Evolutionary conservation across 1,139 yeast species (phyloP), one percentile per base, ranked within the genome.

Genomic region (Kurtzmaniella natalensis): DNA sequence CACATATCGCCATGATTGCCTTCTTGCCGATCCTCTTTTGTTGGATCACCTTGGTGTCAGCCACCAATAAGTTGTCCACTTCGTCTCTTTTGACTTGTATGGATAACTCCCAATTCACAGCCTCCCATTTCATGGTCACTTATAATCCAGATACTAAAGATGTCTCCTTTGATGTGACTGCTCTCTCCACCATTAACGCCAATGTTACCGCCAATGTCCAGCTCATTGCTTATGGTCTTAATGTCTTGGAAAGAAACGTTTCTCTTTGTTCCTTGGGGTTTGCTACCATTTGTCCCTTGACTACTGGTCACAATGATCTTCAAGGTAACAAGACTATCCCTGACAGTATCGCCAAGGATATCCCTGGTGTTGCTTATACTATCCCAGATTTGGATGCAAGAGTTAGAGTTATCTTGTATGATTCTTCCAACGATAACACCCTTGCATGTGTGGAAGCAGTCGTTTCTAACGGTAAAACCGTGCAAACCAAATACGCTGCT

Each of bases 341-440:
- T 19, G 40, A 51, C 7, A 57, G 60, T 32, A 57, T 81, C 38
- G 61, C 76, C 2, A 52, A 60, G 9, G 57, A 72, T 39, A 73
- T 92, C 39, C 98, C 98, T 0, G 74, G 80, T 6, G 68, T 92
- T 21, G 96, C 96, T 3, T 92, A 78, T 59, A 80, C 94, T 2
- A 75, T 92, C 35, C 99, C 99, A 1, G 96, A 92, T 59, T 67
- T 92, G 45, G 99, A 92, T 53, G 99, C 96, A 5, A 74, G 86
- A 43, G 96, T 89, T 28, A 68, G 81, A 45, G 94, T 94, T 24
- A 56, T 74, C 10, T 81, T 84, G 14, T 80, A 74, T 53, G 61
- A 75, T 29, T 54, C 62, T 9, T 61, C 64, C 34, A 74, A 74
- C 33, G 48, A 57, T 7, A 48, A 53, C 3, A 50, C 54, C 27